Percentiles rank a stretch among this genome's conserved stretches.
Evolutionary conservation across 1,139 yeast genomes (phyloP).

Genomic region (Tardiomyces blankii): DNA sequence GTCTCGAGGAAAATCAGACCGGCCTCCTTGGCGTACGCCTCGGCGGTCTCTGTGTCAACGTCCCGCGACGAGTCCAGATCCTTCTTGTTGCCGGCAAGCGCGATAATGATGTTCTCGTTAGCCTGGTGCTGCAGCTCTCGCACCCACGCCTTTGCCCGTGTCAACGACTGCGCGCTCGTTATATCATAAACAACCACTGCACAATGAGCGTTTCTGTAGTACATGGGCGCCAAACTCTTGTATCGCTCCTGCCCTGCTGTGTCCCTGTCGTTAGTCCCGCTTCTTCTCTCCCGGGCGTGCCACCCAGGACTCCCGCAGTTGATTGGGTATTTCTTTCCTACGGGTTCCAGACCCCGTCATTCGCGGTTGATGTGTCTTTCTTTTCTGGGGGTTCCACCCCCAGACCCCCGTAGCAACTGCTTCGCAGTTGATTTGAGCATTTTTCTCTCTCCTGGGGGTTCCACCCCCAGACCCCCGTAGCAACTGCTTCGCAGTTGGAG

Average conservation of each 20-base stretch:
- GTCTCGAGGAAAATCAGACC: slow-evolving; percentile 80
- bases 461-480: too few relatives aligned
- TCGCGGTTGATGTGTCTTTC: too few relatives aligned
- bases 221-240: slow-evolving; percentile 84
- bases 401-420: too few relatives aligned
- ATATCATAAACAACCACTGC: slow-evolving; percentile 79
- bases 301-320: too few relatives aligned
- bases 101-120: slow-evolving; percentile 69
- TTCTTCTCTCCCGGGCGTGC: too few relatives aligned
- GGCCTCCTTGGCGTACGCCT: slow-evolving; percentile 56
- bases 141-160: slow-evolving; percentile 92
- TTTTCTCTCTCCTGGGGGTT: too few relatives aligned
- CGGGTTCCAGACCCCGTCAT: too few relatives aligned
- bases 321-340: too few relatives aligned
- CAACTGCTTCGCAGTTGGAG: too few relatives aligned
- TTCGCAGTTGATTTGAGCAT: too few relatives aligned
- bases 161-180: slow-evolving; percentile 55
- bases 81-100: slow-evolving; percentile 71
- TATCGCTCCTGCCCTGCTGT: slow-evolving; percentile 93
- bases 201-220: slow-evolving; percentile 79
- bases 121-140: slow-evolving; percentile 91
- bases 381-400: too few relatives aligned
- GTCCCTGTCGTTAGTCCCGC: slow-evolving; percentile 30
- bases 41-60: slow-evolving; percentile 44
- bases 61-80: slow-evolving; percentile 52